Percentiles rank a stretch among this genome's conserved stretches.
Conservation (phyloP, 179 eudicot species). For the Gypsophila paniculata region DNA sequence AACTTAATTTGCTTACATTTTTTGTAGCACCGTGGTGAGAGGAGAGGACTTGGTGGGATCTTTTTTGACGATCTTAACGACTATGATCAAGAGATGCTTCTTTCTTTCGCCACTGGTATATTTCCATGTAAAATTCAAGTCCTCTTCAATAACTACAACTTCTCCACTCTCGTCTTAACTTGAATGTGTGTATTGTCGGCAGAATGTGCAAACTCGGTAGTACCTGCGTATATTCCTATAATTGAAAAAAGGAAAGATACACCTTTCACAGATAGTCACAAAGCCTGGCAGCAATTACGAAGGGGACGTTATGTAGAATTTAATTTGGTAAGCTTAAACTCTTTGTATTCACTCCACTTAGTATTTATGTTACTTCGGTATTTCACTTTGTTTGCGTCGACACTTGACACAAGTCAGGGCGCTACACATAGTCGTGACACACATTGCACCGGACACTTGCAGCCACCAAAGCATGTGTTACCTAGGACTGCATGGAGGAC, state of each 20-base stretch:
- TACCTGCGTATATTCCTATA: conserved; percentile 85
- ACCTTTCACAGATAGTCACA: conserved; percentile 72
- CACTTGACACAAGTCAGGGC: not conserved
- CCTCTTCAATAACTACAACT: not conserved
- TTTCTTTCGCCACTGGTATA: conserved; percentile 83
- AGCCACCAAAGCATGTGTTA: no score
- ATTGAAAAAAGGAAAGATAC: conserved; percentile 79
- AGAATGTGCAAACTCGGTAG: conserved; percentile 93
- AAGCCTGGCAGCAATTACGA: conserved; percentile 93
- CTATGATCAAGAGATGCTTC: conserved; percentile 95
- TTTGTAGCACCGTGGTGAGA: conserved; percentile 84
- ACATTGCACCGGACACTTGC: no score
- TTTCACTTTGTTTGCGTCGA: not conserved
- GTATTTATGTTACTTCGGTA: not conserved
- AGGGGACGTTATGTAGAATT: conserved; percentile 94
- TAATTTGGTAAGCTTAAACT: conserved; percentile 53
- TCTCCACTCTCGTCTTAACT: not conserved
- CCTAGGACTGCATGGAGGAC: no score
- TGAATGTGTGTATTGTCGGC: conserved; percentile 22
- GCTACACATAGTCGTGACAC: no score
- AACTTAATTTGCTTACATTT: conserved; percentile 13
- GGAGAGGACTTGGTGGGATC: conserved; percentile 96
- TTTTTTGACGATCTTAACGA: conserved; percentile 93
- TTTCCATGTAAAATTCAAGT: not conserved
- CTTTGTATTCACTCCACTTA: not conserved